Base-by-base conservation (phyloP, 164 flowering plant genomes). In the Sedum album region DNA sequence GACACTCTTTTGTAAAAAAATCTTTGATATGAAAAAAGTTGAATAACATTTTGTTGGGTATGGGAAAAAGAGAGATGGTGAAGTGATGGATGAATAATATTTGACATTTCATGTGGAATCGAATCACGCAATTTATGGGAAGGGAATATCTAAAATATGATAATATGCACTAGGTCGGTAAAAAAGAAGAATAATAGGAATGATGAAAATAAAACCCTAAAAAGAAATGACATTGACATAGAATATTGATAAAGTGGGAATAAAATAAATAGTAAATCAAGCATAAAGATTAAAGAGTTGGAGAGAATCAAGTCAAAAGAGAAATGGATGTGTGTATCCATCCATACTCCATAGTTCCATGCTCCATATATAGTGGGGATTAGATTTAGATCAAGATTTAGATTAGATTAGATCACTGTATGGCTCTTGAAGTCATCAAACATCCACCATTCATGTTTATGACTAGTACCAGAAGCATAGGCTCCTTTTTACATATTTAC, bases 31-130 rank as follows among this genome's bases (percentile, higher is more conserved):
- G 48, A 44, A 44, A 44, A 44, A 44, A 44, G 2, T 11, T 5
- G 48, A 44, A 44, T 11, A 44, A 44, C 15, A 0, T 35, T n/a
- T 39, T 39, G 6, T 39, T 39, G 8, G 42, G 42, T 39, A 20
- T 49, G n/a, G 60, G 26, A 14, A 51, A 23, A 35, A 35, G 38
- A 53, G 60, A 53, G 60, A 21, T 44, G 28, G 60, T 53, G 60
- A 23, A 21, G 48, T 44, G 48, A 44, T 44, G 60, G 60, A 53
- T 53, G 60, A 53, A 53, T 53, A 53, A 53, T 8, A 53, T 53
- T 53, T 53, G 60, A 53, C 60, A 53, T 53, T 53, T 53, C 26
- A 23, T 53, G 60, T 53, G 28, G 60, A 23, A 53, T 53, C 60
- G 60, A 53, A 53, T 23, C 60, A 8, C 60, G 60, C 26, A 53